Conservation (phyloP, 768 basidiomycete species). For the Antrodiella citrinella region DNA sequence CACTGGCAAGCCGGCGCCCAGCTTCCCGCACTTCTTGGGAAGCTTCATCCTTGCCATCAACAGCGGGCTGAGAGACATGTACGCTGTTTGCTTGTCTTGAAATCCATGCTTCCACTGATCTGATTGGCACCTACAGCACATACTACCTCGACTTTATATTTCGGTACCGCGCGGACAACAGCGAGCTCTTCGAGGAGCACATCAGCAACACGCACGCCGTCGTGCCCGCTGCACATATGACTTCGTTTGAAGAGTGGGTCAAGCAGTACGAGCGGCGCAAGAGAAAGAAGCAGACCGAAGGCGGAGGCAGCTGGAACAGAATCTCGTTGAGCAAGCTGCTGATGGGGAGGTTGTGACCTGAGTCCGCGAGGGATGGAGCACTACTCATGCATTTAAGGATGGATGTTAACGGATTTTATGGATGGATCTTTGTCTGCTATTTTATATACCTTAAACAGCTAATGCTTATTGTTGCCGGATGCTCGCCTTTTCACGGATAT, state of each 20-base stretch:
- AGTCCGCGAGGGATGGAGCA: too few relatives aligned
- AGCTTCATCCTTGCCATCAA: constrained; percentile 7
- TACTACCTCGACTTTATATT: not conserved
- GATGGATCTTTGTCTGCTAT: too few relatives aligned
- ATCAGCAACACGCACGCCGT: constrained; percentile 1
- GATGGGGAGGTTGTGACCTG: not conserved
- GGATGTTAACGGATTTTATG: too few relatives aligned
- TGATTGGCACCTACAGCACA: not conserved
- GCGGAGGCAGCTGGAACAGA: constrained; percentile 6
- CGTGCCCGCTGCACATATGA: constrained; percentile 9
- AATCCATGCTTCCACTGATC: not conserved
- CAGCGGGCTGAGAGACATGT: constrained; percentile 9
- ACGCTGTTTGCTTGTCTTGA: not conserved
- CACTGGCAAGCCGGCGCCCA: constrained; percentile 6
- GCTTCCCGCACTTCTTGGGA: constrained; percentile 8
- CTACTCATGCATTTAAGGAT: too few relatives aligned
- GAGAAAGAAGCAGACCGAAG: not conserved
- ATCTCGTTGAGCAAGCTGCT: constrained; percentile 3
- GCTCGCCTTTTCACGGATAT: too few relatives aligned
- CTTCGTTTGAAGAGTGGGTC: constrained; percentile 9
- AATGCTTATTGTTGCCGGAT: too few relatives aligned
- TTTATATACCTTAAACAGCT: too few relatives aligned
- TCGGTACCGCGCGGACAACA: not conserved
- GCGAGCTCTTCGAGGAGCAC: not conserved
- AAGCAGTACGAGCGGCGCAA: not conserved